Evolutionary conservation across 2,329 filamentous ascomycete genomes (phyloP).

Genomic region (Thielaviopsis musarum): DNA sequence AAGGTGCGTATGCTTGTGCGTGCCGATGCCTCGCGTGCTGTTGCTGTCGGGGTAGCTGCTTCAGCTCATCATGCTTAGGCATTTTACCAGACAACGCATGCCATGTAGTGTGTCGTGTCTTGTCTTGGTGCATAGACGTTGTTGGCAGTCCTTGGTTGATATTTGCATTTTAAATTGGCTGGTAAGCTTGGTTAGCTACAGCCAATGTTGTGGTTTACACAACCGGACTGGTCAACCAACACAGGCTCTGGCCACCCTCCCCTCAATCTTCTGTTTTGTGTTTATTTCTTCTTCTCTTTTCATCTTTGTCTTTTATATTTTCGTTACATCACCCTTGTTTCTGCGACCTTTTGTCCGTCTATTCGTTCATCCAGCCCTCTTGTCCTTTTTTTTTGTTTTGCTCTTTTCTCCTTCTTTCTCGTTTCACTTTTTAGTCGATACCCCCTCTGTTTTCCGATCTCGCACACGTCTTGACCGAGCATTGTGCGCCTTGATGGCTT

Average conservation of each 20-base stretch:
- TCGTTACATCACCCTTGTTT: conserved; percentile 6
- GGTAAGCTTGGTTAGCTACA: background rate
- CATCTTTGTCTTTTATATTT: background rate
- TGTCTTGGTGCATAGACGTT: background rate
- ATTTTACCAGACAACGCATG: background rate
- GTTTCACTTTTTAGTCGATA: conserved; percentile 6
- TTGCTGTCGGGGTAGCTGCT: background rate
- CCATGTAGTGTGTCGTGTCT: background rate
- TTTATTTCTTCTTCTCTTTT: background rate
- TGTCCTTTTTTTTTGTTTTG: background rate
- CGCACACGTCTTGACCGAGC: background rate
- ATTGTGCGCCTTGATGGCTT: conserved; percentile 1
- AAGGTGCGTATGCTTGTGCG: conserved; percentile 49
- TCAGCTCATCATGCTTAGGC: conserved; percentile 1
- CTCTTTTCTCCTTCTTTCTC: background rate
- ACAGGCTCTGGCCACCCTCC: background rate
- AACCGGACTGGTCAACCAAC: background rate
- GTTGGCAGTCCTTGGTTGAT: background rate
- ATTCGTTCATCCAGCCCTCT: background rate
- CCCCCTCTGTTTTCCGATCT: background rate
- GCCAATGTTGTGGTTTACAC: background rate
- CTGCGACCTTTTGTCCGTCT: background rate
- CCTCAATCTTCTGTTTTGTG: background rate
- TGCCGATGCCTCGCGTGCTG: conserved; percentile 16
- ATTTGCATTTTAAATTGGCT: no score